Evolutionary conservation across 1,139 yeast genomes (phyloP).

Genomic region (Hanseniaspora uvarum): DNA sequence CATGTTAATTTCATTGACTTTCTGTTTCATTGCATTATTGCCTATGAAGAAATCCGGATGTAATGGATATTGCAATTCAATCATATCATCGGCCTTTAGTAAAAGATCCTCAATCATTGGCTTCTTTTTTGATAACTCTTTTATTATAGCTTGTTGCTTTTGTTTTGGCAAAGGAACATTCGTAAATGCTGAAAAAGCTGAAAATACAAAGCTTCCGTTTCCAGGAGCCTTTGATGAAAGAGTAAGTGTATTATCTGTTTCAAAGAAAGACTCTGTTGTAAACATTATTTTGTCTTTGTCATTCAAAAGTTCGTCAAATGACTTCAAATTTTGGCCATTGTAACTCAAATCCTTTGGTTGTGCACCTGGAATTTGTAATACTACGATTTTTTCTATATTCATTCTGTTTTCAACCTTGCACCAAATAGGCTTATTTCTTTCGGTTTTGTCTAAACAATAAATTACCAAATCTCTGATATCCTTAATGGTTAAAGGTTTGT

Average conservation of each 20-base stretch:
- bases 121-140: constrained; percentile 33
- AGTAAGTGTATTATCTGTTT: constrained; percentile 6
- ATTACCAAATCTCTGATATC: constrained; percentile 47
- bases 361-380: constrained; percentile 61
- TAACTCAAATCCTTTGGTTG: constrained; percentile 35
- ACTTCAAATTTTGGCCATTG: neutral
- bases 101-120: constrained; percentile 48
- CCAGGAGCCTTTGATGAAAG: constrained; percentile 43
- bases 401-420: constrained; percentile 37
- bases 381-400: constrained; percentile 43
- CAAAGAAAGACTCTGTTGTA: constrained; percentile 11
- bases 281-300: constrained; percentile 6
- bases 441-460: constrained; percentile 37
- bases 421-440: constrained; percentile 36
- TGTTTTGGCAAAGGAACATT: constrained; percentile 46
- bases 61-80: constrained; percentile 48
- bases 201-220: constrained; percentile 45
- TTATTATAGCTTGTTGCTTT: constrained; percentile 39
- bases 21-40: constrained; percentile 18
- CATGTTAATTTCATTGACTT: constrained; percentile 5
- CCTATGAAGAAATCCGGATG: constrained; percentile 35
- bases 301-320: constrained; percentile 12
- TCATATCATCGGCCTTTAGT: constrained; percentile 39
- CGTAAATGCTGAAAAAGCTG: constrained; percentile 46
- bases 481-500: constrained; percentile 33